phyloP scores from a whole-genome alignment of 75 land plant species.

The Cupressus sempervirens region DNA sequence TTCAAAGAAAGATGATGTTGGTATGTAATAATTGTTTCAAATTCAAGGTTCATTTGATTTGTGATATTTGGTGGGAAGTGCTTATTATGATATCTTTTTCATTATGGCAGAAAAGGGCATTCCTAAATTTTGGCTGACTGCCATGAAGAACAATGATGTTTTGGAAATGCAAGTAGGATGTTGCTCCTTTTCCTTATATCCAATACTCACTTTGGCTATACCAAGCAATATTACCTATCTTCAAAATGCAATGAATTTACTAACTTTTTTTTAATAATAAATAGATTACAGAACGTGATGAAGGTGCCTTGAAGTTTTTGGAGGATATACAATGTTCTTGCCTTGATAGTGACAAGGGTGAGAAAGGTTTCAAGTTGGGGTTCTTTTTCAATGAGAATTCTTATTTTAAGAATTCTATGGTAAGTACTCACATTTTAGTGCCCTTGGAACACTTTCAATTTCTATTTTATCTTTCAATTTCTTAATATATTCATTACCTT shows the following conservation, averaged over 20 bases:
- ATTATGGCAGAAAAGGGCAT: constrained; percentile 24
- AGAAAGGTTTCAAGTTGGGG: constrained; percentile 47
- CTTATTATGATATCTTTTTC: background rate
- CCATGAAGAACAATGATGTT: constrained; percentile 31
- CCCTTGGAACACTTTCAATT: background rate
- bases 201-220: background rate
- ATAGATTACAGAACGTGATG: constrained; percentile 56
- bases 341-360: constrained; percentile 39
- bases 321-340: constrained; percentile 40
- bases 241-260: background rate
- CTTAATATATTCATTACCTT: background rate
- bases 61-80: background rate
- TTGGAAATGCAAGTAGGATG: constrained; percentile 17
- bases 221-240: background rate
- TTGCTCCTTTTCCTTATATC: background rate
- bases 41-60: background rate
- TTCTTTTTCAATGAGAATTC: constrained; percentile 44
- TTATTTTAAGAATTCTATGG: constrained; percentile 42
- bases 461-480: background rate
- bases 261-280: background rate
- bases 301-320: constrained; percentile 42
- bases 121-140: constrained; percentile 30
- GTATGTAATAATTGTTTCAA: constrained; percentile 6
- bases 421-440: constrained; percentile 1
- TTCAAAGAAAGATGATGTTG: constrained; percentile 26